Evolutionary conservation across 257 asterid genomes (phyloP), one percentile per base, ranked within the genome.

Genomic region (Prunella vulgaris): DNA sequence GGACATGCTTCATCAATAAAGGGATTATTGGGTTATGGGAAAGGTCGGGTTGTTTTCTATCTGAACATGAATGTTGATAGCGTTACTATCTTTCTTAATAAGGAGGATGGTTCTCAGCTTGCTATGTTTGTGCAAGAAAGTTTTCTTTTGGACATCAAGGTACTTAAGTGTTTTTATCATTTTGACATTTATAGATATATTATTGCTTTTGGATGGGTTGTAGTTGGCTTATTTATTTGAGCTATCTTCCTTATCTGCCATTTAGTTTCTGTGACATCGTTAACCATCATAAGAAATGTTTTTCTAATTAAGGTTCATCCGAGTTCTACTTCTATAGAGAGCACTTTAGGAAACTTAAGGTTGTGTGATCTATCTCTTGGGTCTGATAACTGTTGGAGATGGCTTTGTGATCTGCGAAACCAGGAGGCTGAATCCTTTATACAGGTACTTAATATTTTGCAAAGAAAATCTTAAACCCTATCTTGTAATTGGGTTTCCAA

Each of bases 61-160:
- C 83, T 94, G 84, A 84, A 87, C 84, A 94, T 94, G 99, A 89
- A 94, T 74, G 96, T 94, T 56, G 88, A 89, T 65, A 90, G 91
- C 21, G 96, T 94, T 66, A 81, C 99, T 65, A 84, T 94, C 66
- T 89, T 83, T 85, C 97, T 94, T 74, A 94, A 94, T 70, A 89
- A 84, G 82, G 99, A 91, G 88, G 97, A 91, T 71, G 97, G 90
- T 63, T 78, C 97, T 83, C 96, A 86, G 83, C 96, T 94, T 69
- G 99, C 99, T 60, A 89, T 94, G 97, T 82, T 94, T 51, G 96
- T 89, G 81, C 99, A 89, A 85, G 99, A 94, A 87, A 86, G 89
- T 78, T 94, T 94, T 84, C 80, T 87, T 71, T 74, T 91, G 74
- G 96, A 91, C 83, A 78, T 91, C 56, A 94, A 94, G 99, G 99